Percentiles rank a stretch among this genome's conserved stretches.
Evolutionary conservation across 2,329 filamentous ascomycete genomes (phyloP).

Genomic region (Knufia fluminis): DNA sequence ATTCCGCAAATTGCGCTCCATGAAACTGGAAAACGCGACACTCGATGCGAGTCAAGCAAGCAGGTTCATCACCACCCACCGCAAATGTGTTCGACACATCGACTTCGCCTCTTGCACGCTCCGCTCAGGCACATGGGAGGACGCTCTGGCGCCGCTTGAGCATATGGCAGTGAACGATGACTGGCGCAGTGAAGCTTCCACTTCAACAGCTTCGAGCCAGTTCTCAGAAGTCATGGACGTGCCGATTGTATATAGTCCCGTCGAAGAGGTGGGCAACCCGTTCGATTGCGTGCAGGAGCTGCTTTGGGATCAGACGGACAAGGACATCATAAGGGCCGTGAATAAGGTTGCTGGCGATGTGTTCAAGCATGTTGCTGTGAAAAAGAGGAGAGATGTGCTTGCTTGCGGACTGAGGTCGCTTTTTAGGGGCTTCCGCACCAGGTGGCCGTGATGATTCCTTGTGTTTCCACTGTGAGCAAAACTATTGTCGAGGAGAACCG

Average conservation of each 20-base stretch:
- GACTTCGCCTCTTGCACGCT: constrained; percentile 70
- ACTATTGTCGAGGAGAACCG: too few relatives aligned
- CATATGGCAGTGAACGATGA: constrained; percentile 29
- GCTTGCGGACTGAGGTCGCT: constrained; percentile 18
- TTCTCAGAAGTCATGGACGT: constrained; percentile 29
- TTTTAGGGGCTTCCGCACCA: constrained; percentile 14
- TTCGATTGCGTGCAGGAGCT: constrained; percentile 23
- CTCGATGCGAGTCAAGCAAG: constrained; percentile 65
- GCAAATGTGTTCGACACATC: constrained; percentile 61
- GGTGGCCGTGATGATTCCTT: constrained; percentile 16
- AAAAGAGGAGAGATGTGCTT: constrained; percentile 17
- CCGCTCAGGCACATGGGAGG: constrained; percentile 66
- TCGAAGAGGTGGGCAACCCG: constrained; percentile 19
- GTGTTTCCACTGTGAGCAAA: not conserved
- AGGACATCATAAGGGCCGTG: constrained; percentile 13
- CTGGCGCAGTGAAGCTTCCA: constrained; percentile 26
- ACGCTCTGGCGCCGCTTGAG: constrained; percentile 65
- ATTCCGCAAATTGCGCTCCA: constrained; percentile 58
- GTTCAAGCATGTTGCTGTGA: constrained; percentile 15
- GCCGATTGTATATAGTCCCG: constrained; percentile 30
- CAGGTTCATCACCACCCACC: constrained; percentile 58
- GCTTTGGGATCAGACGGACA: constrained; percentile 18
- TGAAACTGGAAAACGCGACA: constrained; percentile 63
- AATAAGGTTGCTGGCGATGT: constrained; percentile 12
- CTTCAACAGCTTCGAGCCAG: not conserved